Conservation (phyloP, 2,329 filamentous ascomycete genomes). For the Sarocladiaceae sp. region DNA sequence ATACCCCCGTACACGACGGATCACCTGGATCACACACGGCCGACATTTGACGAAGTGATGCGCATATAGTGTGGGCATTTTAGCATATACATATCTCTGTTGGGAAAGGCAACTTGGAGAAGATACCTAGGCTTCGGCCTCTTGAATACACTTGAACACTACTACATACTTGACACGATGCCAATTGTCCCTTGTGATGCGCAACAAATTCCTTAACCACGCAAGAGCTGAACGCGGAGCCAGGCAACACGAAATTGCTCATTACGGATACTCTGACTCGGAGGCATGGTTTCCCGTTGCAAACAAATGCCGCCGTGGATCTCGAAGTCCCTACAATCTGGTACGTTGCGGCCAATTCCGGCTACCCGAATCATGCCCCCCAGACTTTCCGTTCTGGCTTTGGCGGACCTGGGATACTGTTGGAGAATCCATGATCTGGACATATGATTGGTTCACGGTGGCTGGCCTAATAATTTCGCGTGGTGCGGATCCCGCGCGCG, state of each 20-base stretch:
- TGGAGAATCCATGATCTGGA: background rate
- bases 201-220: background rate
- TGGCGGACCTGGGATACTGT: too few species aligned
- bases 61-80: conserved; percentile 5
- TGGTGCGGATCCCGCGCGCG: conserved; percentile 3
- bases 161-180: background rate
- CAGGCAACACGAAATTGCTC: background rate
- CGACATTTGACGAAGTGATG: conserved; percentile 7
- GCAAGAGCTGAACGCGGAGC: background rate
- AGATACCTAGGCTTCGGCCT: conserved; percentile 7
- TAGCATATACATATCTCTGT: conserved; percentile 4
- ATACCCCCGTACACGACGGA: conserved; percentile 9
- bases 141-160: background rate
- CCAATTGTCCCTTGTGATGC: background rate
- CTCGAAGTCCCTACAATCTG: conserved; percentile 3
- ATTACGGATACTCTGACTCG: background rate
- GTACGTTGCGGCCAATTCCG: background rate
- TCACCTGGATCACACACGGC: conserved; percentile 4
- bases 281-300: background rate
- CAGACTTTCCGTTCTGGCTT: background rate
- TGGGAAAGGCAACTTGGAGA: conserved; percentile 8
- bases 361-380: conserved; percentile 9
- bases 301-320: conserved; percentile 9
- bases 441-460: conserved; percentile 5
- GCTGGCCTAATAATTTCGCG: conserved; percentile 5